phyloP scores from a whole-genome alignment of 2,329 filamentous ascomycete genomes.

The Pseudofabraea citricarpa region DNA sequence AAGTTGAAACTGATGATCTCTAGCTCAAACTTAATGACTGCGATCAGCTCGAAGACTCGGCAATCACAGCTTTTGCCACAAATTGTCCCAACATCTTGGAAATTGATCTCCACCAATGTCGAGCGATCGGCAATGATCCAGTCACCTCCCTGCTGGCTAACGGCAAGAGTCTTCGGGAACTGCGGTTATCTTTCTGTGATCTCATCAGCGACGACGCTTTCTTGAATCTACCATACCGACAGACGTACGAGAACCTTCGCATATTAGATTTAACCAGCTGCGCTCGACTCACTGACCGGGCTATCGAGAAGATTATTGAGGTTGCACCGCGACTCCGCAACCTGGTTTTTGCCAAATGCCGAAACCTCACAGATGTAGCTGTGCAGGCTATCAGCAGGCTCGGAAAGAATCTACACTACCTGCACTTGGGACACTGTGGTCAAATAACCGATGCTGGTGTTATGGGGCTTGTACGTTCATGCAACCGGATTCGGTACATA shows the following conservation, averaged over 20 bases:
- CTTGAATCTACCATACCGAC: slow-evolving; percentile 63
- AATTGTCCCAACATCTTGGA: slow-evolving; percentile 92
- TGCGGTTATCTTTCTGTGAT: slow-evolving; percentile 80
- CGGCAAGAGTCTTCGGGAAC: slow-evolving; percentile 79
- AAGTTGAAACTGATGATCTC: slow-evolving; percentile 12
- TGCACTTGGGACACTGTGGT: slow-evolving; percentile 90
- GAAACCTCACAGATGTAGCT: slow-evolving; percentile 83
- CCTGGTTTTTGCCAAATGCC: slow-evolving; percentile 89
- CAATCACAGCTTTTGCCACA: slow-evolving; percentile 79
- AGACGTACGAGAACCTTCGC: slow-evolving; percentile 78
- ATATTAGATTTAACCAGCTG: slow-evolving; percentile 94
- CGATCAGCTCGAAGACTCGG: slow-evolving; percentile 73
- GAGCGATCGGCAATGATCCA: slow-evolving; percentile 73
- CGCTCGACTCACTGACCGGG: slow-evolving; percentile 74
- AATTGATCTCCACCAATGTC: slow-evolving; percentile 89
- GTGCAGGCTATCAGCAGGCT: slow-evolving; percentile 83
- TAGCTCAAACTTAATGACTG: slow-evolving; percentile 95
- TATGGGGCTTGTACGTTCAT: slow-evolving; percentile 73
- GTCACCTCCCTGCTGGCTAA: slow-evolving; percentile 76
- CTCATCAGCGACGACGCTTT: slow-evolving; percentile 87
- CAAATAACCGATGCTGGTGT: slow-evolving; percentile 89
- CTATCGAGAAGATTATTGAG: slow-evolving; percentile 82
- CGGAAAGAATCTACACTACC: slow-evolving; percentile 94
- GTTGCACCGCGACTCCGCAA: slow-evolving; percentile 86
- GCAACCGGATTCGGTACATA: slow-evolving; percentile 95